A percentile compares a stretch with the other conserved stretches of the same genome.
Evolutionary conservation across 2,329 filamentous ascomycete species (phyloP).

Genomic region (Xylaria sp.): DNA sequence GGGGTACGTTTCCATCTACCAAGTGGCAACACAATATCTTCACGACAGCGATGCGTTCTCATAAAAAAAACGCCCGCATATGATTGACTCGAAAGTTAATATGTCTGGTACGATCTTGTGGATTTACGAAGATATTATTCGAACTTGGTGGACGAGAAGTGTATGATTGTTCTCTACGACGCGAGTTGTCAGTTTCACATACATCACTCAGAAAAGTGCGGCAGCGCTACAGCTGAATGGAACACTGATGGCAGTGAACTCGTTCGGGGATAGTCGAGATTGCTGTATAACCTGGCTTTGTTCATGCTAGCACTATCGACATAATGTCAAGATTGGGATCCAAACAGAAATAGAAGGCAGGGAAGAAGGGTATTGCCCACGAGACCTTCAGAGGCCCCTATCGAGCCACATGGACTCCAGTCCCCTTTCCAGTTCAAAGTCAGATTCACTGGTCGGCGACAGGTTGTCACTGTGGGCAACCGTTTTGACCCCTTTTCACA

Average conservation of each 20-base stretch:
- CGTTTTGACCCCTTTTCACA: too few species aligned
- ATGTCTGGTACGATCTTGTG: too few species aligned
- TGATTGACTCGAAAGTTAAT: too few species aligned
- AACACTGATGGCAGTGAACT: too few species aligned
- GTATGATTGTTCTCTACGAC: too few species aligned
- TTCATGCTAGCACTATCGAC: not conserved
- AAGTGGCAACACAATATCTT: slow-evolving; percentile 1
- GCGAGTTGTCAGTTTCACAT: too few species aligned
- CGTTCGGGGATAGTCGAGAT: not conserved
- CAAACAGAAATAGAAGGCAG: not conserved
- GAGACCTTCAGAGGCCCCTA: not conserved
- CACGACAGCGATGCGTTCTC: not conserved
- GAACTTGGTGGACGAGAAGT: too few species aligned
- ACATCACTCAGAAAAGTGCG: too few species aligned
- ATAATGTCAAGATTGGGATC: not conserved
- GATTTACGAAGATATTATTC: too few species aligned
- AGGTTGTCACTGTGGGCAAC: not conserved
- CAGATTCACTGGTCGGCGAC: not conserved
- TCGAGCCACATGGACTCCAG: not conserved
- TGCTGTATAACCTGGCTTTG: not conserved
- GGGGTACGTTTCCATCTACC: slow-evolving; percentile 2
- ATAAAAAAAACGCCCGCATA: too few species aligned
- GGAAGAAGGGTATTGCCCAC: not conserved
- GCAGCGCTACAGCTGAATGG: too few species aligned
- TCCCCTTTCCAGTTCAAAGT: not conserved